Percentiles rank a stretch among this genome's conserved stretches.
phyloP scores from a whole-genome alignment of 2,329 filamentous ascomycete species.

The Monilinia vaccinii-corymbosi region DNA sequence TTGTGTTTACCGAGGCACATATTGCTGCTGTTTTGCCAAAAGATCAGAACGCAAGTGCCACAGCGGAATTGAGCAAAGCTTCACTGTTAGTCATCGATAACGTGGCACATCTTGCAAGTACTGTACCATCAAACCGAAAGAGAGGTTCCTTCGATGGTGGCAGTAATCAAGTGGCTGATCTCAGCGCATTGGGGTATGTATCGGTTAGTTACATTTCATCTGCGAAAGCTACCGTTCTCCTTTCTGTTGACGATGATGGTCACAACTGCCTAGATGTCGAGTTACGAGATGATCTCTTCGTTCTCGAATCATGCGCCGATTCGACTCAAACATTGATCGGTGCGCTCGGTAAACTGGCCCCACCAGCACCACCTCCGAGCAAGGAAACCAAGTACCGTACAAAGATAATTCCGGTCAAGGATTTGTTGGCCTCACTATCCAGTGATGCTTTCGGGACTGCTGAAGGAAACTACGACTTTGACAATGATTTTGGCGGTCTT shows the following conservation, averaged over 20 bases:
- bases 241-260: conserved; percentile 45
- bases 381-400: conserved; percentile 81
- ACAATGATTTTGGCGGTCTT: conserved; percentile 48
- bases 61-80: conserved; percentile 66
- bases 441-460: conserved; percentile 68
- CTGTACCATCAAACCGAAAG: conserved; percentile 11
- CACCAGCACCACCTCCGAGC: conserved; percentile 66
- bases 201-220: conserved; percentile 81
- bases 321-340: conserved; percentile 87
- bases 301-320: conserved; percentile 92
- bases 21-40: conserved; percentile 60
- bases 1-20: conserved; percentile 71
- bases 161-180: conserved; percentile 41
- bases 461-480: conserved; percentile 54
- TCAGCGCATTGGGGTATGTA: conserved; percentile 66
- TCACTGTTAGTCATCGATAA: conserved; percentile 80
- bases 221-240: conserved; percentile 57
- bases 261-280: conserved; percentile 69
- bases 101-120: conserved; percentile 36
- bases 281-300: conserved; percentile 73
- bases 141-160: conserved; percentile 29
- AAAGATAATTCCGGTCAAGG: conserved; percentile 73
- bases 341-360: conserved; percentile 69
- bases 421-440: conserved; percentile 84
- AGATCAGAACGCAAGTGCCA: conserved; percentile 53